Evolutionary conservation across 495 filamentous ascomycete genomes (phyloP), one percentile per base, ranked within the genome.

Genomic region (Penicillium arizonense): DNA sequence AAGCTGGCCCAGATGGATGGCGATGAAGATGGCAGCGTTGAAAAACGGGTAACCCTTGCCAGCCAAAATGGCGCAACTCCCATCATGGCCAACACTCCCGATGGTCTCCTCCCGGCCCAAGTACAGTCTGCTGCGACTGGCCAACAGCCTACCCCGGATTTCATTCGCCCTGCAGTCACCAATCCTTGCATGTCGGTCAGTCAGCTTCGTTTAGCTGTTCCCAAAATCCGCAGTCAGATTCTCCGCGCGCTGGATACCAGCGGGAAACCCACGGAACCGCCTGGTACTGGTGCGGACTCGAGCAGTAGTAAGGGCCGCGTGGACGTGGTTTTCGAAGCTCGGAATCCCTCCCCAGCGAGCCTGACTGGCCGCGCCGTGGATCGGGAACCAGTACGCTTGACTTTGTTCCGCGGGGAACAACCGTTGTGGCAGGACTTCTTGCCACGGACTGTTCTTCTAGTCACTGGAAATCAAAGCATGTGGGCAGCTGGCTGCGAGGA

Each of bases 401-500:
- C 84, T 2, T 82, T 92, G 24, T 87, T 85, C 13, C 90, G 88
- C 54, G 82, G 87, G n/a, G 90, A 91, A n/a, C 85, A 88, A 41
- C 76, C 84, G 2, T 69, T 97, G 4, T 99, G 95, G 92, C 88
- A 96, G 58, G 95, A 97, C 55, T 99, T 87, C 61, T 76, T 99
- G 14, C 92, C 92, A 0, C 81, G 84, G 35, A 82, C 86, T 26
- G 88, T 93, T 11, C 78, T 97, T 10, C 82, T 96, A 4, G 84
- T 91, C 6, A 94, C 94, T 0, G 94, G 94, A 0, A 97, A 92
- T 63, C 82, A 86, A 52, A 82, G 84, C 53, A 91, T 97, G 70
- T 97, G 94, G 91, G 86, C 88, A 9, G 92, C 86, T 10, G 91
- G 87, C 13, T 96, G 90, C 55, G 94, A 99, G 68, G 94, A 97